These are phyloP conservation scores for Castanea mollissima DNA, from an alignment of 306 rosid species.

Conservation along the genomic window DNA sequence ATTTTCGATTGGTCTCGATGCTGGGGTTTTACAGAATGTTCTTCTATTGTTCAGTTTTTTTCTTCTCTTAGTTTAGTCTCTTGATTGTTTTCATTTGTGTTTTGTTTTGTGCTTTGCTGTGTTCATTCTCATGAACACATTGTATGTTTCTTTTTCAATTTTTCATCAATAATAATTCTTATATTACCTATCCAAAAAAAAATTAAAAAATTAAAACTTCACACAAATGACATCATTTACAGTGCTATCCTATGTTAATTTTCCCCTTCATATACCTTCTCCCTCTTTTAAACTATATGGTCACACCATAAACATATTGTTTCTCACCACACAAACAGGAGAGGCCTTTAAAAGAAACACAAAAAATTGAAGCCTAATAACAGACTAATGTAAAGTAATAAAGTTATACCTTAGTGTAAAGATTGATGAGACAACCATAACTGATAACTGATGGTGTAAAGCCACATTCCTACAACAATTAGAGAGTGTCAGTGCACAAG, in stretches of 20 bases:
- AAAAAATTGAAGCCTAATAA: neutral
- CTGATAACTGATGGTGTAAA: conserved; percentile 84
- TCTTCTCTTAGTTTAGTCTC: too few species aligned
- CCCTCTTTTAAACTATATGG: neutral
- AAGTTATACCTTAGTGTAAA: conserved; percentile 69
- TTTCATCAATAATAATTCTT: too few species aligned
- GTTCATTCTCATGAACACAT: too few species aligned
- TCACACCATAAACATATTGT: neutral
- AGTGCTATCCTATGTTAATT: neutral
- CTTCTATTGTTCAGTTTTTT: too few species aligned
- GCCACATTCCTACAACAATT: conserved; percentile 77
- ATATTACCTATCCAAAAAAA: too few species aligned
- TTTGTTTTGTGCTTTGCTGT: too few species aligned
- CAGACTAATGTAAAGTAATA: conserved; percentile 14
- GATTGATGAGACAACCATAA: conserved; percentile 93
- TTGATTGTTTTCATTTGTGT: too few species aligned
- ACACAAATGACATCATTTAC: neutral
- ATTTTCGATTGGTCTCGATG: too few species aligned
- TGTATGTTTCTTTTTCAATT: too few species aligned
- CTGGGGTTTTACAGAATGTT: too few species aligned
- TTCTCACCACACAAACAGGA: neutral
- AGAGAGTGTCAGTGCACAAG: conserved; percentile 13
- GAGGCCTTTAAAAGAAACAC: neutral
- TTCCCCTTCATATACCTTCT: neutral
- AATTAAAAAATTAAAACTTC: neutral